Evolutionary conservation across 208 protist species (phyloP), one percentile per base, ranked within the genome.

Genomic region (Angomonas ambiguus): DNA sequence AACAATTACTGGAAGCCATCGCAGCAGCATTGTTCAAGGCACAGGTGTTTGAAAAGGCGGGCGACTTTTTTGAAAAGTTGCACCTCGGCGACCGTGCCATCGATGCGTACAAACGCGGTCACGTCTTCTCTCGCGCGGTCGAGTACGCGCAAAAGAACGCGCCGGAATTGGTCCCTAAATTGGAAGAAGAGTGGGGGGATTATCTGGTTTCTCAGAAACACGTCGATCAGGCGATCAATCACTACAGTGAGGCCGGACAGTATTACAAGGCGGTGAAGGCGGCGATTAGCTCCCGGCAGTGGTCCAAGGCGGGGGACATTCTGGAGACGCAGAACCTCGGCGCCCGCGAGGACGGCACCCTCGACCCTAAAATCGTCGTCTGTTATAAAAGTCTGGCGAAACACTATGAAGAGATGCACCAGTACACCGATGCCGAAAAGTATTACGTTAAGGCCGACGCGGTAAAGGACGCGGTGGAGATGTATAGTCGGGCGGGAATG

Each of bases 161-260:
- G 51, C 94, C 95, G 18, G 79, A 86, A 45, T 72, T 88, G 42
- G 95, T 97, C 20, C 67, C 81, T 22, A 24, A 63, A 38, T 77
- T 98, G 31, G 94, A 99, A 80, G 91, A 98, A 71, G 83, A 83
- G 69, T 99, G 97, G 97, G 98, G 97, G 35, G 97, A 98, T 75
- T 97, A 95, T 68, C 88, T 99, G n/a, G 94, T 98, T 3, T 79
- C 68, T n/a, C 90, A 97, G 70, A 89, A 94, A 78, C 93, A 98
- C 62, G 76, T 97, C 0, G 98, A 99, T 70, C 85, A 95, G 62
- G 97, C 98, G 13, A 98, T 98, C 69, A 96, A 97, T 73, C 98
- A 99, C 87, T 99, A 96, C 85, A 95, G 96, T 67, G 97, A 99
- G 83, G 92, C 97, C 0, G 88, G 91, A 51, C 80, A 94, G 72